Percentiles rank a stretch among this genome's conserved stretches.
Evolutionary conservation across 306 rosid species (phyloP).

Genomic region (Canavalia gladiata): DNA sequence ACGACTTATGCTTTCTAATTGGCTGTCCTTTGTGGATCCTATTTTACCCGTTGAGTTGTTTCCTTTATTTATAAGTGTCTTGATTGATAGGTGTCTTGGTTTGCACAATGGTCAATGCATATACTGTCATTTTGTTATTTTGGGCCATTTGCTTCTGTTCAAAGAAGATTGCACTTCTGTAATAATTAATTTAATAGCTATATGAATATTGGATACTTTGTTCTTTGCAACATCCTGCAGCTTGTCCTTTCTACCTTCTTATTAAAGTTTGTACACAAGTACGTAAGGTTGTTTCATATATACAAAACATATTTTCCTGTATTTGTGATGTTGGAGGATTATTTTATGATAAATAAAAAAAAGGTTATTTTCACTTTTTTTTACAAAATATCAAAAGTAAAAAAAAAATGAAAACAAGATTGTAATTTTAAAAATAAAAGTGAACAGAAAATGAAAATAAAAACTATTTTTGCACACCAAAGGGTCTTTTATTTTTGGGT

Average conservation of each 20-base stretch:
- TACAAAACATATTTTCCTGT: neutral
- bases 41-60: neutral
- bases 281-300: neutral
- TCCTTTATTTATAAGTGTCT: neutral
- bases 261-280: neutral
- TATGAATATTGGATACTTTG: neutral
- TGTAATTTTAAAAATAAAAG: too few species aligned
- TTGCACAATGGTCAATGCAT: constrained; percentile 9
- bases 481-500: neutral
- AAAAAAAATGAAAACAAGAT: too few species aligned
- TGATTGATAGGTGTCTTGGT: neutral
- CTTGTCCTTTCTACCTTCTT: neutral
- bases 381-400: too few species aligned
- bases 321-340: neutral
- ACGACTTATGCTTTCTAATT: neutral
- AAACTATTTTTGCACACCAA: too few species aligned
- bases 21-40: neutral
- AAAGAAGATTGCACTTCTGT: neutral
- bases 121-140: neutral
- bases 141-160: neutral
- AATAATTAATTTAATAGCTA: neutral
- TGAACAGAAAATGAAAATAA: too few species aligned
- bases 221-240: neutral
- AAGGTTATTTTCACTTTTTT: too few species aligned
- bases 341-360: neutral